Conservation (phyloP, 179 eudicot genomes). For the Nepenthes alata region DNA sequence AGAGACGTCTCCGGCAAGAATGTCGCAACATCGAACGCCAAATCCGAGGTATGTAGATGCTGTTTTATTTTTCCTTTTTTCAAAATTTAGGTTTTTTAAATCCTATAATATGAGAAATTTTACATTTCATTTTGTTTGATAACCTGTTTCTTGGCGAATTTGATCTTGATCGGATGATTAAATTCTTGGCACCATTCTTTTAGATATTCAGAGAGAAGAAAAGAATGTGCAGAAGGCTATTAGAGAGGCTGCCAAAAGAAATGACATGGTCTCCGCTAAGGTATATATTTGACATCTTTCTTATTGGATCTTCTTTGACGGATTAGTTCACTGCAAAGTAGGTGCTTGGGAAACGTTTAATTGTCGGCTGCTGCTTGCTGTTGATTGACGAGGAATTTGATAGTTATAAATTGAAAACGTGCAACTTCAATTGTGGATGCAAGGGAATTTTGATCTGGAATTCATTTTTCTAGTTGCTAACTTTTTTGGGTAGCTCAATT, state of each 20-base stretch:
- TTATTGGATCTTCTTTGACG: background rate
- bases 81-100: too few species aligned
- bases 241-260: slow-evolving; percentile 85
- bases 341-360: too few species aligned
- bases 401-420: too few species aligned
- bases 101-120: too few species aligned
- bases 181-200: background rate
- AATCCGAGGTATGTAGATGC: slow-evolving; percentile 41
- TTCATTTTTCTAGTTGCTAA: too few species aligned
- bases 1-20: slow-evolving; percentile 78
- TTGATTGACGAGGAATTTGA: too few species aligned
- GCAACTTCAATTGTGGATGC: too few species aligned
- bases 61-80: background rate
- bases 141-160: background rate
- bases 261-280: slow-evolving; percentile 97
- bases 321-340: too few species aligned
- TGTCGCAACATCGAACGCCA: slow-evolving; percentile 88
- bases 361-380: too few species aligned
- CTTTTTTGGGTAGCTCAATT: too few species aligned
- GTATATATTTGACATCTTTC: slow-evolving; percentile 14
- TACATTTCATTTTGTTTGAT: too few species aligned
- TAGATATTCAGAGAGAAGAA: slow-evolving; percentile 94
- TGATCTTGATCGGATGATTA: background rate
- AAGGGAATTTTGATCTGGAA: too few species aligned
- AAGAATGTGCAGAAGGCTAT: slow-evolving; percentile 90